Evolutionary conservation across 768 basidiomycete species (phyloP).

Genomic region (Mycena crocata): DNA sequence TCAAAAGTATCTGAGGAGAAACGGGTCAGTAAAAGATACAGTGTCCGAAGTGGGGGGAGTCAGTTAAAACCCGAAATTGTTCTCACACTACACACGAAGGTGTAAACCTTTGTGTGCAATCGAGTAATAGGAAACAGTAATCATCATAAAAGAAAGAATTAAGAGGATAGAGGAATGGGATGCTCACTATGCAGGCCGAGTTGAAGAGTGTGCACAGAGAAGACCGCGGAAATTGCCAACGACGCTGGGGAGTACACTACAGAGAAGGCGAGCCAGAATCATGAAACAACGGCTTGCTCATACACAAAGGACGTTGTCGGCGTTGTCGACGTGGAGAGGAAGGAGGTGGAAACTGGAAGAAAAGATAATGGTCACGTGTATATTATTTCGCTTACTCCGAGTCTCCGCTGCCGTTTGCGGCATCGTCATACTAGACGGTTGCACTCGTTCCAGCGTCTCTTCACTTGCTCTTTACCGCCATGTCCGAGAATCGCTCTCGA

Average conservation of each 20-base stretch:
- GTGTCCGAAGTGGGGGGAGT: slow-evolving; percentile 29
- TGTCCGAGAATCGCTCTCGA: slow-evolving; percentile 80
- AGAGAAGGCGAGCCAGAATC: too few species aligned
- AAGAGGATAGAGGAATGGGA: too few species aligned
- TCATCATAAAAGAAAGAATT: slow-evolving; percentile 64
- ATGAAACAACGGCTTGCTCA: too few species aligned
- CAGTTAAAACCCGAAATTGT: slow-evolving; percentile 59
- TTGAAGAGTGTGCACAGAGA: too few species aligned
- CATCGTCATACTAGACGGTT: slow-evolving; percentile 26
- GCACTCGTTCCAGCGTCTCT: not conserved
- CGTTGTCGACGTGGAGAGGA: too few species aligned
- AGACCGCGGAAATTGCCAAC: too few species aligned
- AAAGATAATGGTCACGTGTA: too few species aligned
- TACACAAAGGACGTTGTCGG: too few species aligned
- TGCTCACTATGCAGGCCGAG: too few species aligned
- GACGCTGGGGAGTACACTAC: too few species aligned
- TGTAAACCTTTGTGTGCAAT: too few species aligned
- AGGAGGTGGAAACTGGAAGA: too few species aligned
- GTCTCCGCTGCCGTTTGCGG: not conserved
- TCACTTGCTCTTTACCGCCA: slow-evolving; percentile 40
- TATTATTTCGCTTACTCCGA: not conserved
- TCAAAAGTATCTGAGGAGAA: not conserved
- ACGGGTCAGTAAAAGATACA: slow-evolving; percentile 17
- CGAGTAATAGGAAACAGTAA: slow-evolving; percentile 75
- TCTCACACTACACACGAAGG: slow-evolving; percentile 49